Evolutionary conservation across 495 filamentous ascomycete species (phyloP).

Genomic region (Pseudevernia furfuracea): DNA sequence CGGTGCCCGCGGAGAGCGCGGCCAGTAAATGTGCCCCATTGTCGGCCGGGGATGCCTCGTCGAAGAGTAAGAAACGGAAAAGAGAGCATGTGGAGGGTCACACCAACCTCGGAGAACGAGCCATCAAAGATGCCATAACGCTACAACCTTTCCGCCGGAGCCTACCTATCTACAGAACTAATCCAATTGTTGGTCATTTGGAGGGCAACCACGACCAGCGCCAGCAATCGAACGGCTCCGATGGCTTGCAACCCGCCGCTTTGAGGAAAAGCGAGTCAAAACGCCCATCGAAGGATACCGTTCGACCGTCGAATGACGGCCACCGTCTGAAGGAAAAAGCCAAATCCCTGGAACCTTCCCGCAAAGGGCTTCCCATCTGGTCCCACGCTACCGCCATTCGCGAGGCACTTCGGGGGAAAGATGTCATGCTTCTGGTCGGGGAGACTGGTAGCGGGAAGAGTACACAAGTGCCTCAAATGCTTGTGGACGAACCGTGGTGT

Average conservation of each 20-base stretch:
- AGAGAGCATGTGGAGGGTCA: slow-evolving; percentile 24
- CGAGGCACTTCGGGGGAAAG: slow-evolving; percentile 51
- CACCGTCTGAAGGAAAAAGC: slow-evolving; percentile 38
- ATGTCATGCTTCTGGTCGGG: slow-evolving; percentile 80
- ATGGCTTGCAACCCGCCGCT: not conserved
- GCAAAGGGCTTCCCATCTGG: slow-evolving; percentile 76
- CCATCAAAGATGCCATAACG: too few species aligned
- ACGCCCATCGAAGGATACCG: not conserved
- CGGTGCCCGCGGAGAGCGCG: slow-evolving; percentile 12
- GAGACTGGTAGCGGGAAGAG: slow-evolving; percentile 96
- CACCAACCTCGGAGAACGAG: not conserved
- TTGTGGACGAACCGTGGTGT: slow-evolving; percentile 75
- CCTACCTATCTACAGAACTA: not conserved
- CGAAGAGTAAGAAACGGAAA: slow-evolving; percentile 39
- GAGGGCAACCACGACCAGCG: not conserved
- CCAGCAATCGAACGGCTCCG: not conserved
- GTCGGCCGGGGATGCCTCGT: not conserved
- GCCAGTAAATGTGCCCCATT: not conserved
- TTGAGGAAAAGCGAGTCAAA: not conserved
- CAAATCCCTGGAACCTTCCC: slow-evolving; percentile 41
- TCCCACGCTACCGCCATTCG: slow-evolving; percentile 61
- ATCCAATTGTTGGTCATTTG: not conserved
- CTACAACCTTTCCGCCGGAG: not conserved
- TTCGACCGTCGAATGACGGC: not conserved
- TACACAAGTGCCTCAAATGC: slow-evolving; percentile 91